A percentile compares a stretch with the other conserved stretches of the same genome.
Evolutionary conservation across 2,329 filamentous ascomycete species (phyloP).

Genomic region (Drechslerella stenobrocha): DNA sequence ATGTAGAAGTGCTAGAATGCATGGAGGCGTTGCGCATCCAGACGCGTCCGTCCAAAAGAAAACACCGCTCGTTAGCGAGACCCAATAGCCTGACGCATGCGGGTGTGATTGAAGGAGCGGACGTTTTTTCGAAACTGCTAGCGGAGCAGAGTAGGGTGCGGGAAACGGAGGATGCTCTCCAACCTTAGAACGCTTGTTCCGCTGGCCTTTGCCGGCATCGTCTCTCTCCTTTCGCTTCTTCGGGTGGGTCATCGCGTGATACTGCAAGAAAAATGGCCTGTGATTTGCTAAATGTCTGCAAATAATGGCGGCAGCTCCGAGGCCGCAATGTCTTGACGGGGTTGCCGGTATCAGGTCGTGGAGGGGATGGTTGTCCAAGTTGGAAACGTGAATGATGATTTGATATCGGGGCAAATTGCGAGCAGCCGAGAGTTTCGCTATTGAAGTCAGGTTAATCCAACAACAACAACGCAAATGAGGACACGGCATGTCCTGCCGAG

Average conservation of each 20-base stretch:
- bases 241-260: constrained; percentile 27
- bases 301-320: neutral
- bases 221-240: constrained; percentile 45
- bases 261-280: no score
- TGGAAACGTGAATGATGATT: constrained; percentile 39
- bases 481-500: constrained; percentile 33
- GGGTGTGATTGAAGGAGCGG: neutral
- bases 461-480: constrained; percentile 40
- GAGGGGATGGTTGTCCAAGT: neutral
- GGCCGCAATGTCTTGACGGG: neutral
- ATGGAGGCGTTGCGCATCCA: neutral
- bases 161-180: constrained; percentile 27
- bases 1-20: constrained; percentile 37
- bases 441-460: constrained; percentile 41
- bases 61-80: constrained; percentile 40
- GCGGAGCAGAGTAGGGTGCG: neutral
- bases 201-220: constrained; percentile 35
- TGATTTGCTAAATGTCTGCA: no score
- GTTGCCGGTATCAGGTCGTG: neutral
- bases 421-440: constrained; percentile 5
- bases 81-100: constrained; percentile 17
- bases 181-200: constrained; percentile 43
- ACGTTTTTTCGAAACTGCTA: constrained; percentile 15
- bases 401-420: constrained; percentile 37
- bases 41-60: neutral